Base-by-base conservation (phyloP, 2,329 filamentous ascomycete species). In the Exophiala bonariae region DNA sequence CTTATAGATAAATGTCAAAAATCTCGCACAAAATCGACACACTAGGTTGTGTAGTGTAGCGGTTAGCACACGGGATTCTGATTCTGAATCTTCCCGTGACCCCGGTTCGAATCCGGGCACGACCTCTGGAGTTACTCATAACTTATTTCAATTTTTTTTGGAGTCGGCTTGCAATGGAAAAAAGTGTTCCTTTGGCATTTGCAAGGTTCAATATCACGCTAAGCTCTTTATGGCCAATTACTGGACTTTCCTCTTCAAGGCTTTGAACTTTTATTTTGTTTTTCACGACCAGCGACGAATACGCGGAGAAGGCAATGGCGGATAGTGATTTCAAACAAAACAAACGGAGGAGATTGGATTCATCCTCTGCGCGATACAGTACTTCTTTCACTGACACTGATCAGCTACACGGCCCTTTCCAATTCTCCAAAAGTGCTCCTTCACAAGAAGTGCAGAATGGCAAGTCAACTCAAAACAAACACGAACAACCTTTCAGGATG, bases 321-420 rank as follows among this genome's bases (percentile, higher is more conserved):
- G 63, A 35, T 61, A 65, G 47, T 59, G 59, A 16, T 62, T 61
- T 41, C 55, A 64, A 14, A 56, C 57, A 6, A 6, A 33, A 28
- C 30, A 22, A 44, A 14, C 44, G 46, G 8, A 43, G 44, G 11
- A 73, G n/a, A n/a, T n/a, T n/a, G n/a, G n/a, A n/a, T n/a, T n/a
- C n/a, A n/a, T n/a, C n/a, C n/a, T n/a, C n/a, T n/a, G n/a, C n/a
- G n/a, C n/a, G n/a, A n/a, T n/a, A n/a, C n/a, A n/a, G n/a, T n/a
- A n/a, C n/a, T 31, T 47, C 56, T 8, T 39, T 50, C 19, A 33
- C 46, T 16, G 34, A 35, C 30, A 77, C 78, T 54, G 76, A 81
- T 42, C 86, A 93, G 62, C 74, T 93, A 50, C 79, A 79, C 60
- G 76, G 82, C 50, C 74, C 89, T 35, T 75, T 93, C 32, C 69